Evolutionary conservation across 2,329 filamentous ascomycete genomes (phyloP).

Genomic region (Graphilbum sp.): DNA sequence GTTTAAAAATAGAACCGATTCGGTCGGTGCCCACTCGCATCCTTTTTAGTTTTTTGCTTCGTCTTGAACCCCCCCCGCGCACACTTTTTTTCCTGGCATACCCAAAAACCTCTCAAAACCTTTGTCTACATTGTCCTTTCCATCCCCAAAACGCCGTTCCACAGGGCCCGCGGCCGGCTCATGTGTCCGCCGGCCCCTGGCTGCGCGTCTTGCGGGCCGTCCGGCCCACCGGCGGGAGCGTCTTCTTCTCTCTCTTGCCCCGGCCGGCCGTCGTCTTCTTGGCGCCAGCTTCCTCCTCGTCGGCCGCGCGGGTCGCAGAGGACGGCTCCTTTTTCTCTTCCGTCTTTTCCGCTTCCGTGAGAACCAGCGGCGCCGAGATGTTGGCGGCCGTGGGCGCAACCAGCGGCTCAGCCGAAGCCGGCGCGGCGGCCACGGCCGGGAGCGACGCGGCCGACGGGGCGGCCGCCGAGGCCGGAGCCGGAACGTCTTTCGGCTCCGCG

Average conservation of each 20-base stretch:
- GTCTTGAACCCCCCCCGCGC: too few species aligned
- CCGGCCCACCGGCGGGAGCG: constrained; percentile 15
- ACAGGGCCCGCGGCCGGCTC: too few species aligned
- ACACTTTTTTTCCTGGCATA: too few species aligned
- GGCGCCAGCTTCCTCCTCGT: constrained; percentile 1
- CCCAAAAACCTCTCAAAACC: too few species aligned
- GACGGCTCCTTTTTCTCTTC: too few species aligned
- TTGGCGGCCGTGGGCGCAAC: not conserved
- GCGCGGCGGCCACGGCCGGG: not conserved
- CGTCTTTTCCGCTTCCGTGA: not conserved
- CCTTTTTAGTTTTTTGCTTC: too few species aligned
- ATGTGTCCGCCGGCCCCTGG: constrained; percentile 14
- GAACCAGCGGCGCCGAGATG: not conserved
- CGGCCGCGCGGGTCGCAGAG: not conserved
- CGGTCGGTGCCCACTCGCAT: too few species aligned
- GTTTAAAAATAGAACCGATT: too few species aligned
- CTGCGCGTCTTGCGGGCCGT: constrained; percentile 23
- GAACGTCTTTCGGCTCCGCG: not conserved
- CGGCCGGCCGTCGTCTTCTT: constrained; percentile 11
- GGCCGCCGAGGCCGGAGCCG: too few species aligned
- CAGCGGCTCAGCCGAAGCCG: not conserved
- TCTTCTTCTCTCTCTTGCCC: constrained; percentile 13
- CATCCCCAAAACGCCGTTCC: too few species aligned
- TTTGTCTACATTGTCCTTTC: too few species aligned
- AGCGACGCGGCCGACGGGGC: too few species aligned